Evolutionary conservation across 2,329 filamentous ascomycete genomes (phyloP).

Genomic region (Colletotrichum tabaci): DNA sequence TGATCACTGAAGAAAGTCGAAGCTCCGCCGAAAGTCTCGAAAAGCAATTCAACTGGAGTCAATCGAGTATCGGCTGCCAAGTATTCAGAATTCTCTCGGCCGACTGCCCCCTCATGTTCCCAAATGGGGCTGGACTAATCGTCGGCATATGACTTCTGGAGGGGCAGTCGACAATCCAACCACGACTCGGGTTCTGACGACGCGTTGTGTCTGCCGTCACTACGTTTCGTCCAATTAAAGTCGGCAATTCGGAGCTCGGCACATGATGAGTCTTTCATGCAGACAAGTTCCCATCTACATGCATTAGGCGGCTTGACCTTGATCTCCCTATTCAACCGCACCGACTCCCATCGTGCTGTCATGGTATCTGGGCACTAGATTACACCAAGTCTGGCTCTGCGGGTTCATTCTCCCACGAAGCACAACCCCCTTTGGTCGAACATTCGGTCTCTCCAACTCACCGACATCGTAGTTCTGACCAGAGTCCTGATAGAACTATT

Average conservation of each 20-base stretch:
- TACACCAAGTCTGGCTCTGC: background rate
- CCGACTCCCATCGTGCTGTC: background rate
- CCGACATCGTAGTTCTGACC: too few relatives aligned
- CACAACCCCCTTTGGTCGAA: background rate
- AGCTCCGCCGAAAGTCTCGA: conserved; percentile 13
- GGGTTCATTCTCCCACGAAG: background rate
- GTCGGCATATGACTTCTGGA: conserved; percentile 1
- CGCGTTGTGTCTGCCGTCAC: background rate
- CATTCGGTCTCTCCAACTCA: background rate
- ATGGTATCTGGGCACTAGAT: background rate
- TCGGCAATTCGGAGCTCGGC: conserved; percentile 2
- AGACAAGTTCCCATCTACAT: conserved; percentile 13
- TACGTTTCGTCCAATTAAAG: conserved; percentile 6
- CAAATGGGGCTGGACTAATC: background rate
- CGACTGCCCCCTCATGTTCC: background rate
- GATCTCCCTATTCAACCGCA: background rate
- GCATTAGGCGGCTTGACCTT: conserved; percentile 1
- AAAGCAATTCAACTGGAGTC: background rate
- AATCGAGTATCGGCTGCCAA: background rate
- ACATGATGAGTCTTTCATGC: conserved; percentile 37
- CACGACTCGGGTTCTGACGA: background rate
- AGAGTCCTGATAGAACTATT: background rate
- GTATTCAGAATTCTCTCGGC: background rate
- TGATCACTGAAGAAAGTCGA: conserved; percentile 26
- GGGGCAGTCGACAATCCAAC: background rate